Base-by-base conservation (phyloP, 306 rosid species). In the Delonix regia region DNA sequence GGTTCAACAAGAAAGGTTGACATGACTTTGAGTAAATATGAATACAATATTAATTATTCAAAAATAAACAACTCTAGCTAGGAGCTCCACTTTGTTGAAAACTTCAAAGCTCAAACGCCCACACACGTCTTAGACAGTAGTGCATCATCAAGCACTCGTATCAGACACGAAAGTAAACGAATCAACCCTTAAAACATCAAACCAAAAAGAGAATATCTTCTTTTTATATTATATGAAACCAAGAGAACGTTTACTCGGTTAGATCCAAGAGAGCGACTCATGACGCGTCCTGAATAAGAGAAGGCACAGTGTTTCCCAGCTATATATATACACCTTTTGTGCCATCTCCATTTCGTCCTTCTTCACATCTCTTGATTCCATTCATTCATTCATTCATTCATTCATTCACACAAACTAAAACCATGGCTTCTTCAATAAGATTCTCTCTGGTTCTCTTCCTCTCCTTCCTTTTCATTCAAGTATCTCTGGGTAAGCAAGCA, bases 401-500 rank as follows among this genome's bases (percentile, higher is more conserved):
- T 12, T 25, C 5, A 1, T 12, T 25, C 6, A 3, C 36, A 2
- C 28, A 7, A 25, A 9, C 45, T 41, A 41, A 41, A 21, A 59
- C 15, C 36, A 91, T 91, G 97, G 89, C 89, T 78, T 77, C 80
- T 71, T 78, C 85, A 8, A 38, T 71, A 36, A 85, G 82, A 65
- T 63, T 86, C 44, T 42, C 84, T 10, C 14, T 88, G 80, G 81
- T 61, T 80, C 75, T 91, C 52, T 80, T 83, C 62, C 81, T 89
- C 42, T 85, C 89, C 33, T 83, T 87, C 53, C 85, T 89, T 63
- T 78, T 83, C 83, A 65, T 89, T 76, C 81, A 88, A 69, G 84
- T 86, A 59, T 87, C 88, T 36, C 74, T 88, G 24, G 97, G 94
- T 91, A 87, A 1, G 27, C 15, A n/a, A n/a, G n/a, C n/a, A n/a